These are phyloP conservation scores for Excoecaria agallocha DNA, from an alignment of 345 rosid species.

Conservation along the genomic window DNA sequence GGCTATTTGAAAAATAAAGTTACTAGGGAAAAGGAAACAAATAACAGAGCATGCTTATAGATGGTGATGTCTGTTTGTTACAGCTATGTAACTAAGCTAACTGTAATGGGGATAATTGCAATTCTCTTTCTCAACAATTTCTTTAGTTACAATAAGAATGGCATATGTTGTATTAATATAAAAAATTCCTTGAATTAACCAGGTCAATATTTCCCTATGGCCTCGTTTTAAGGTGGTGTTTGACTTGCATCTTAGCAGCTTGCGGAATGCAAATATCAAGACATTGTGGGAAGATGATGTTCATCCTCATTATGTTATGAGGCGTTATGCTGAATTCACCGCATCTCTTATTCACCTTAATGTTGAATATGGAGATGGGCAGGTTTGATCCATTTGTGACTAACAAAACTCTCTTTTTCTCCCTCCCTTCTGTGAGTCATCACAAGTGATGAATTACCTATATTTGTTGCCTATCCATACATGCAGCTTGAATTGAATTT, in stretches of 20 bases:
- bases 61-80: not conserved
- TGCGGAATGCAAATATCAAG: conserved; percentile 84
- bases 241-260: conserved; percentile 84
- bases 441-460: conserved; percentile 1
- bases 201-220: conserved; percentile 96
- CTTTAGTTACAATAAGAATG: not conserved
- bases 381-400: conserved; percentile 47
- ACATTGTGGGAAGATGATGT: conserved; percentile 96
- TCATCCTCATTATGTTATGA: conserved; percentile 98
- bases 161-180: conserved; percentile 6
- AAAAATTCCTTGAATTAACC: conserved; percentile 30
- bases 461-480: conserved; percentile 1
- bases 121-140: not conserved
- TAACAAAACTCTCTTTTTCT: not conserved
- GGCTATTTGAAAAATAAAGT: not conserved
- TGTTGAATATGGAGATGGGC: conserved; percentile 94
- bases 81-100: not conserved
- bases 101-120: not conserved
- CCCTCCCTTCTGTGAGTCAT: not conserved
- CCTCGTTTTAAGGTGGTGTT: conserved; percentile 98
- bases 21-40: not conserved
- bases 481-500: conserved; percentile 91
- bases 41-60: not conserved
- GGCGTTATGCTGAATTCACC: conserved; percentile 97
- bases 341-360: conserved; percentile 96